A percentile compares a stretch with the other conserved stretches of the same genome.
These are phyloP conservation scores for Aspergillus cristatus DNA, from an alignment of 495 filamentous ascomycete genomes.

Conservation along the genomic window DNA sequence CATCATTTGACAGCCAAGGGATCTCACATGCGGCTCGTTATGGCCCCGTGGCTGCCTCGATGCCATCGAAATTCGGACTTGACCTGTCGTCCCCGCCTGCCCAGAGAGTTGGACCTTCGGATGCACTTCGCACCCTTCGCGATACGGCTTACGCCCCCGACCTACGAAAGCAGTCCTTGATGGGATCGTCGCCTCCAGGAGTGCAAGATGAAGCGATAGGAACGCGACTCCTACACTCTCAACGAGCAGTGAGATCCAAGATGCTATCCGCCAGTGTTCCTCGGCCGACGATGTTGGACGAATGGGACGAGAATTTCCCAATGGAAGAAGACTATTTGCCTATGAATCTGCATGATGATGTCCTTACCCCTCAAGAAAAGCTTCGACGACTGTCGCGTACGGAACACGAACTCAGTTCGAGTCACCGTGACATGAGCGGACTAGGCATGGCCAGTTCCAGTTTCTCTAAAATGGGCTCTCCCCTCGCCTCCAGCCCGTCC, in stretches of 20 bases:
- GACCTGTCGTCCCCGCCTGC: constrained; percentile 64
- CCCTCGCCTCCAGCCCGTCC: constrained; percentile 69
- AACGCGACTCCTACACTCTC: constrained; percentile 75
- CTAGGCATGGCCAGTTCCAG: constrained; percentile 52
- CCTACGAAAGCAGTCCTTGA: constrained; percentile 37
- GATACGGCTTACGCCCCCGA: constrained; percentile 77
- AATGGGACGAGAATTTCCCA: constrained; percentile 78
- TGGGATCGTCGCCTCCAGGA: constrained; percentile 59
- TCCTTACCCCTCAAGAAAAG: constrained; percentile 85
- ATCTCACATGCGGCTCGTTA: constrained; percentile 84
- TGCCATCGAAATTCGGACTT: constrained; percentile 85
- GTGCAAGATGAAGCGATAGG: constrained; percentile 45
- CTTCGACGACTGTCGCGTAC: constrained; percentile 72
- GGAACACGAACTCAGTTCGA: constrained; percentile 52
- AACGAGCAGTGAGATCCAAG: constrained; percentile 55
- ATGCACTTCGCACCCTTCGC: constrained; percentile 71
- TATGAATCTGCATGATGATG: constrained; percentile 78
- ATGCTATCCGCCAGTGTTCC: constrained; percentile 76
- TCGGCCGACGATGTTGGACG: constrained; percentile 50
- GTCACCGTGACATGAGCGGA: constrained; percentile 51
- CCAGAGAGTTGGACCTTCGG: constrained; percentile 47
- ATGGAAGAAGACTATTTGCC: constrained; percentile 94
- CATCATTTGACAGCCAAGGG: constrained; percentile 94
- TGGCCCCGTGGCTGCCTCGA: constrained; percentile 84
- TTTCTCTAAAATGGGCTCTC: constrained; percentile 71